These are phyloP conservation scores for Leptosphaerulina australis DNA, from an alignment of 2,329 filamentous ascomycete genomes.

Conservation along the genomic window DNA sequence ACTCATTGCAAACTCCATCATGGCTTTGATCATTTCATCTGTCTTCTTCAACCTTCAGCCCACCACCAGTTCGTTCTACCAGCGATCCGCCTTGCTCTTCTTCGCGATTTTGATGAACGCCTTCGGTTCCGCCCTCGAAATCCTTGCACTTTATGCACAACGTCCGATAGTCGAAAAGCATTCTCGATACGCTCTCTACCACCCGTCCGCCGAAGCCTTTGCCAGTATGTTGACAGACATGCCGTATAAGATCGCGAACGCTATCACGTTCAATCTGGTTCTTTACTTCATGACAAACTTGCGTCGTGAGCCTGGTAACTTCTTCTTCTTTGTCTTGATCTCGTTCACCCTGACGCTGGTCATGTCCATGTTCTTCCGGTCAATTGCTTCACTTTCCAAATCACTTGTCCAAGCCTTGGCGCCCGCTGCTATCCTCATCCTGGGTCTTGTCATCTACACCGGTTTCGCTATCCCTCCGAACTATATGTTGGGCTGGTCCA, in stretches of 20 bases:
- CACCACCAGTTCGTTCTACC: constrained; percentile 75
- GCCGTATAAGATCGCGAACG: constrained; percentile 79
- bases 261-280: constrained; percentile 76
- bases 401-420: constrained; percentile 66
- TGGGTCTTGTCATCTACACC: constrained; percentile 70
- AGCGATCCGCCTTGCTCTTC: constrained; percentile 80
- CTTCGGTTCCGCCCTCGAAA: constrained; percentile 80
- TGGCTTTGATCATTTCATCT: constrained; percentile 78
- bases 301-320: constrained; percentile 72
- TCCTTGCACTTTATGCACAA: constrained; percentile 85
- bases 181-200: constrained; percentile 82
- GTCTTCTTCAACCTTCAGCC: constrained; percentile 78
- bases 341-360: constrained; percentile 73
- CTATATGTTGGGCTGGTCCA: constrained; percentile 79
- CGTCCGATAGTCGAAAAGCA: constrained; percentile 94
- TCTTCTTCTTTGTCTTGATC: constrained; percentile 85
- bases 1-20: constrained; percentile 72
- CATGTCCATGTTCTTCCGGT: constrained; percentile 88
- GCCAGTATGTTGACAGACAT: constrained; percentile 85
- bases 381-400: constrained; percentile 76
- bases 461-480: constrained; percentile 64
- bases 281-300: constrained; percentile 90
- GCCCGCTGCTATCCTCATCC: constrained; percentile 63
- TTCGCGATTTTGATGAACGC: constrained; percentile 88
- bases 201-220: constrained; percentile 86